These are phyloP conservation scores for Aspergillus fructus DNA, from an alignment of 2,329 filamentous ascomycete species.

Conservation along the genomic window DNA sequence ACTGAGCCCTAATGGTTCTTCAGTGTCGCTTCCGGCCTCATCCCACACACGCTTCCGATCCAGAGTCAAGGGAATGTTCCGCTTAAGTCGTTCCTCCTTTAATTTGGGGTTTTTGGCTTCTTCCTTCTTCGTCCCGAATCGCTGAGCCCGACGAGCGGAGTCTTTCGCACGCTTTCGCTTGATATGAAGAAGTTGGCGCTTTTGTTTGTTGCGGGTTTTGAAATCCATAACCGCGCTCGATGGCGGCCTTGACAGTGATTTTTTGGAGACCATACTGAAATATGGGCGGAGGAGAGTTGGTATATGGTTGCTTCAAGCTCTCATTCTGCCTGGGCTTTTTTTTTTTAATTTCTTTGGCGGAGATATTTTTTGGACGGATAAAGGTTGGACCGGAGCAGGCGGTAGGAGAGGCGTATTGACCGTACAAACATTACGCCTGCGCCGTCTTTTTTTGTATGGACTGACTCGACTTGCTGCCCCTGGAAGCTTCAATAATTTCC, in stretches of 20 bases:
- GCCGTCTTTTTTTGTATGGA: background rate
- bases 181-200: constrained; percentile 74
- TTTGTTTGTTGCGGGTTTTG: constrained; percentile 73
- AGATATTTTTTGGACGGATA: constrained; percentile 15
- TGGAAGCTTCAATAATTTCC: background rate
- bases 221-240: constrained; percentile 50
- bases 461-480: constrained; percentile 1
- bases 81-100: constrained; percentile 68
- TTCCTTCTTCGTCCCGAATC: constrained; percentile 77
- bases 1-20: constrained; percentile 47
- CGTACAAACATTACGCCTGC: constrained; percentile 3
- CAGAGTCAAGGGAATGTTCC: constrained; percentile 77
- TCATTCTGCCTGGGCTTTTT: constrained; percentile 10
- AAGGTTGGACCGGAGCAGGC: constrained; percentile 9
- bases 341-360: background rate
- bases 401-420: background rate
- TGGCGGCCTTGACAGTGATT: constrained; percentile 42
- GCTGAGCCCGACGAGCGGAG: constrained; percentile 70
- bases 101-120: constrained; percentile 81
- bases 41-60: constrained; percentile 92
- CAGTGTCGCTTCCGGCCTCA: constrained; percentile 59
- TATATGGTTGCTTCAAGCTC: constrained; percentile 5
- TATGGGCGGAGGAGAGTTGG: background rate
- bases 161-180: constrained; percentile 76
- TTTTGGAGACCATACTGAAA: constrained; percentile 51